Evolutionary conservation across 169 alveolate species (phyloP).

Genomic region (Plasmodium sp.): DNA sequence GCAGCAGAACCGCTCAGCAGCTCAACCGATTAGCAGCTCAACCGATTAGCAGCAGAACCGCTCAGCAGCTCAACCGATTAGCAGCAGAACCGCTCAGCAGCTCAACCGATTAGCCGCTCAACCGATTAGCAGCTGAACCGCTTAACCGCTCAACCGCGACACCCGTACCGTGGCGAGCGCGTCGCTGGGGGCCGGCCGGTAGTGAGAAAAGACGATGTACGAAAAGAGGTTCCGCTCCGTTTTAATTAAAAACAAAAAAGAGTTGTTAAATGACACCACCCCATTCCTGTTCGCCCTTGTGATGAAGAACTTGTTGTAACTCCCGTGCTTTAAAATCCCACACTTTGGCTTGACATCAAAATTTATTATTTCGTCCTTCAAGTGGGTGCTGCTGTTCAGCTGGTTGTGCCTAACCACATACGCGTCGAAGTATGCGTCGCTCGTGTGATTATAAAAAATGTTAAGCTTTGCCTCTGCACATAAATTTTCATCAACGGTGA

Average conservation of each 20-base stretch:
- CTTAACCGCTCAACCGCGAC: neutral
- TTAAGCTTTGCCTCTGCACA: conserved; percentile 38
- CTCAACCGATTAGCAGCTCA: no score
- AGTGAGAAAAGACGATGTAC: conserved; percentile 32
- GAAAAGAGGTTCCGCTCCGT: conserved; percentile 30
- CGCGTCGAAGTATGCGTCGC: conserved; percentile 43
- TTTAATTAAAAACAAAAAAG: conserved; percentile 24
- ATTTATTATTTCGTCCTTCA: conserved; percentile 7
- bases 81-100: no score
- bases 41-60: no score
- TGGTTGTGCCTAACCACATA: conserved; percentile 29
- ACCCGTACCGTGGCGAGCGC: neutral
- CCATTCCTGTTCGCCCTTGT: conserved; percentile 17
- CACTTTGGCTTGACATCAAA: conserved; percentile 13
- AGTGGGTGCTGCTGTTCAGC: neutral
- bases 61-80: neutral
- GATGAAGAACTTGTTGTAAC: conserved; percentile 23
- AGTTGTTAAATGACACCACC: neutral
- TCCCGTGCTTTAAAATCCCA: conserved; percentile 28
- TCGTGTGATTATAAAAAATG: conserved; percentile 34
- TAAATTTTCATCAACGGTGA: conserved; percentile 15
- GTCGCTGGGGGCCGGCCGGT: neutral
- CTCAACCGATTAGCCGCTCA: no score
- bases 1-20: no score
- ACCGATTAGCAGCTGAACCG: neutral